phyloP scores from a whole-genome alignment of 2,329 filamentous ascomycete species.

The Penicillium sumatraense region DNA sequence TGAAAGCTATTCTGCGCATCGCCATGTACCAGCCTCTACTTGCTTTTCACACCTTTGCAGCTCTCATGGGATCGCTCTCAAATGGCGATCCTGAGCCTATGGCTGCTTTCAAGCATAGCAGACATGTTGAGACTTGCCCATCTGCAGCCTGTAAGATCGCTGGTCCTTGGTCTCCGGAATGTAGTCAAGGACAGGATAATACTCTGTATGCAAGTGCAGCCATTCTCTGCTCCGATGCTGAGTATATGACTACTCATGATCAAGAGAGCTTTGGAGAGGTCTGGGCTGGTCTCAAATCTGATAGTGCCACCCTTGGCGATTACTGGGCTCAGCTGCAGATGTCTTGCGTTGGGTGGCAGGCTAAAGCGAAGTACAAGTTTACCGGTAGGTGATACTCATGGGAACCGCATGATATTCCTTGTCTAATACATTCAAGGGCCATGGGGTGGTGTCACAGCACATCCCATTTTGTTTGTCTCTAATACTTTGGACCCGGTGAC shows the following conservation, averaged over 20 bases:
- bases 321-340: slow-evolving; percentile 46
- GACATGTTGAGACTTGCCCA: slow-evolving; percentile 30
- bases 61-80: slow-evolving; percentile 28
- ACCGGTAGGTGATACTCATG: slow-evolving; percentile 30
- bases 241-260: slow-evolving; percentile 24
- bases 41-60: slow-evolving; percentile 33
- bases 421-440: slow-evolving; percentile 21
- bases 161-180: slow-evolving; percentile 38
- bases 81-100: slow-evolving; percentile 32
- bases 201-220: slow-evolving; percentile 34
- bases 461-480: slow-evolving; percentile 62
- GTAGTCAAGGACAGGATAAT: slow-evolving; percentile 31
- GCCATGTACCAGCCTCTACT: slow-evolving; percentile 39
- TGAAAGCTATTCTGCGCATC: slow-evolving; percentile 35
- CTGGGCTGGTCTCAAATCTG: slow-evolving; percentile 28
- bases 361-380: slow-evolving; percentile 39
- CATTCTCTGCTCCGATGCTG: slow-evolving; percentile 38
- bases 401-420: neutral
- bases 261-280: slow-evolving; percentile 23
- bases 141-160: slow-evolving; percentile 33
- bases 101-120: slow-evolving; percentile 36
- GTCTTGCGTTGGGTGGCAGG: slow-evolving; percentile 43
- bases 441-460: slow-evolving; percentile 39
- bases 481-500: slow-evolving; percentile 66
- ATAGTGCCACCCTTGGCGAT: slow-evolving; percentile 36